These are phyloP conservation scores for Shiraia bambusicola DNA, from an alignment of 2,329 filamentous ascomycete species.

Conservation along the genomic window DNA sequence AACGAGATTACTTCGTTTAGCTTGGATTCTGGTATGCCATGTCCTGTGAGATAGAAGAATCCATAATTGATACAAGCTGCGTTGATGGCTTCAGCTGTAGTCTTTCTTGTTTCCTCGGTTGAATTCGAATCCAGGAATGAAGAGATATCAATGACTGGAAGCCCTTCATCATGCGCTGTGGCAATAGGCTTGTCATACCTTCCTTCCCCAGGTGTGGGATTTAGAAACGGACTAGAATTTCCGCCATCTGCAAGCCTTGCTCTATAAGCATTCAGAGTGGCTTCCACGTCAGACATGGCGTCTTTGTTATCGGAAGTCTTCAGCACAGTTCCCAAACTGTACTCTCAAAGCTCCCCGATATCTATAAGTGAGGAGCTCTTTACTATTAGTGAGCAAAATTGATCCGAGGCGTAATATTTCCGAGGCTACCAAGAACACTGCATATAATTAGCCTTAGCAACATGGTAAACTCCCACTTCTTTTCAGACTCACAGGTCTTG, in stretches of 20 bases:
- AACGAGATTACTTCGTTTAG: slow-evolving; percentile 34
- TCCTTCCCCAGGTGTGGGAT: slow-evolving; percentile 22
- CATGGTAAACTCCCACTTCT: too few species aligned
- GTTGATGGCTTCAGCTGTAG: slow-evolving; percentile 37
- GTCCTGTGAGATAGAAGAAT: slow-evolving; percentile 49
- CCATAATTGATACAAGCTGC: slow-evolving; percentile 43
- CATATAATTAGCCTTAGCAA: too few species aligned
- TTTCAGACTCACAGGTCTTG: too few species aligned
- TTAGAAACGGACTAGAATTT: slow-evolving; percentile 6
- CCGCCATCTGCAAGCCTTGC: slow-evolving; percentile 3
- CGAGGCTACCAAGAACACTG: too few species aligned
- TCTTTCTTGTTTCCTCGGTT: slow-evolving; percentile 15
- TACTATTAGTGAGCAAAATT: too few species aligned
- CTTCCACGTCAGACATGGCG: slow-evolving; percentile 16
- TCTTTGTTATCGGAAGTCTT: not conserved
- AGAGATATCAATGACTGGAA: slow-evolving; percentile 48
- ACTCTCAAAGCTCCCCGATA: too few species aligned
- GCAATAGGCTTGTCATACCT: slow-evolving; percentile 17
- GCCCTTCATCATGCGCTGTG: slow-evolving; percentile 18
- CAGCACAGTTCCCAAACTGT: too few species aligned
- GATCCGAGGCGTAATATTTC: too few species aligned
- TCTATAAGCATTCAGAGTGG: slow-evolving; percentile 11
- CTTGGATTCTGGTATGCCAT: slow-evolving; percentile 39
- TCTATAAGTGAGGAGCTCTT: not conserved
- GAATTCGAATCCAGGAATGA: slow-evolving; percentile 35